A percentile compares a stretch with the other conserved stretches of the same genome.
Evolutionary conservation across 306 rosid species (phyloP).

Genomic region (Sicyos baderoa): DNA sequence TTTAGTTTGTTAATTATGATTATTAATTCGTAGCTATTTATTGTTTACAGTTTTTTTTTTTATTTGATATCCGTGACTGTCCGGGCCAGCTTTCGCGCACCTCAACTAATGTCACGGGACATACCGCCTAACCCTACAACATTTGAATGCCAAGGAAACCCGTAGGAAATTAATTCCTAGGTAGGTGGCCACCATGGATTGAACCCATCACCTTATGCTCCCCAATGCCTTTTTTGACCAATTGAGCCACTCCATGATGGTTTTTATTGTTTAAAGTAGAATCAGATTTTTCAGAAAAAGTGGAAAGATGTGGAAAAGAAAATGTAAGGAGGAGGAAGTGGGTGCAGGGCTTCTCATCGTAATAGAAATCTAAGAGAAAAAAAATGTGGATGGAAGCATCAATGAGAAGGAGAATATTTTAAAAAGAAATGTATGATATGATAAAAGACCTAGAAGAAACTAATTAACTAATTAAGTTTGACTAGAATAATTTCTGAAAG

Average conservation of each 20-base stretch:
- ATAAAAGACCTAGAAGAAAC: not conserved
- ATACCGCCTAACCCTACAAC: too few relatives aligned
- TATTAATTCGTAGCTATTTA: not conserved
- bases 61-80: too few relatives aligned
- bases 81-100: too few relatives aligned
- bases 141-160: too few relatives aligned
- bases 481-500: conserved; percentile 7
- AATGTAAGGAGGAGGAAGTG: not conserved
- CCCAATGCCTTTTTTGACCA: too few relatives aligned
- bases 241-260: too few relatives aligned
- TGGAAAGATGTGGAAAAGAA: not conserved
- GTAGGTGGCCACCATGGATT: too few relatives aligned
- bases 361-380: not conserved
- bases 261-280: not conserved
- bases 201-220: too few relatives aligned
- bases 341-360: not conserved
- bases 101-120: too few relatives aligned
- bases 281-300: not conserved
- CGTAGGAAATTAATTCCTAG: too few relatives aligned
- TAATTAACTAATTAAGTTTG: not conserved
- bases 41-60: not conserved
- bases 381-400: not conserved
- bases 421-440: not conserved
- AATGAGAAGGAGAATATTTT: not conserved
- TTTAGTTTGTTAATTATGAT: not conserved